Evolutionary conservation across 768 basidiomycete genomes (phyloP), one percentile per base, ranked within the genome.

Genomic region (Lentinula raphanica): DNA sequence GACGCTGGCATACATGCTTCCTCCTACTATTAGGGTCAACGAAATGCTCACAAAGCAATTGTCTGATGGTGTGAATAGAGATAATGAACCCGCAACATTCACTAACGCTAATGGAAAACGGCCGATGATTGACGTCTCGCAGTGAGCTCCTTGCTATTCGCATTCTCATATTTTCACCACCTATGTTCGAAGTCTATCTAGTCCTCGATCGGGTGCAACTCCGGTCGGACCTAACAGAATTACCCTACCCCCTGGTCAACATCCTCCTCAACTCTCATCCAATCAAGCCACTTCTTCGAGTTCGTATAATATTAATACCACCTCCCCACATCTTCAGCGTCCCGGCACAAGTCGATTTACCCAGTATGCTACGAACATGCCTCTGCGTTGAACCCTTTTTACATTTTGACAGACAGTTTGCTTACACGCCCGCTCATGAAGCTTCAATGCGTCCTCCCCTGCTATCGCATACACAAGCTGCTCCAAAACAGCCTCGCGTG

Each of bases 91-190:
- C 4, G 76, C 79, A 4, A 69, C 72, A 6, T 60, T 64, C 50
- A 36, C 68, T 9, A 89, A 89, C 62, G 63, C 65, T 11, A 88
- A 88, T 61, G 83, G 85, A 48, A 92, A 92, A 65, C 84, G 90
- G 17, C 76, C 73, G 55, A 83, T 85, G 76, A 63, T 67, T 17
- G 76, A 79, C 40, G 61, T 65, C 45, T 73, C 72, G 58, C 70
- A 72, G 84, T 83, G 57, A 69, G 79, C 62, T 23, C 21, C 15
- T 5, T 13, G 23, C 19, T 31, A 51, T 70, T 44, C 63, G 58
- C 61, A 67, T 60, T 44, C 60, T 57, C 38, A 60, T 32, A 12
- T 27, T 49, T 36, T 51, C 17, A 63, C 54, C 40, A 38, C 59
- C 28, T 63, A 64, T 45, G 27, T 23, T 35, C 23, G 60, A 58